These are phyloP conservation scores for Phytophthora cryptogea DNA, from an alignment of 352 stramenopile genomes.

Conservation along the genomic window DNA sequence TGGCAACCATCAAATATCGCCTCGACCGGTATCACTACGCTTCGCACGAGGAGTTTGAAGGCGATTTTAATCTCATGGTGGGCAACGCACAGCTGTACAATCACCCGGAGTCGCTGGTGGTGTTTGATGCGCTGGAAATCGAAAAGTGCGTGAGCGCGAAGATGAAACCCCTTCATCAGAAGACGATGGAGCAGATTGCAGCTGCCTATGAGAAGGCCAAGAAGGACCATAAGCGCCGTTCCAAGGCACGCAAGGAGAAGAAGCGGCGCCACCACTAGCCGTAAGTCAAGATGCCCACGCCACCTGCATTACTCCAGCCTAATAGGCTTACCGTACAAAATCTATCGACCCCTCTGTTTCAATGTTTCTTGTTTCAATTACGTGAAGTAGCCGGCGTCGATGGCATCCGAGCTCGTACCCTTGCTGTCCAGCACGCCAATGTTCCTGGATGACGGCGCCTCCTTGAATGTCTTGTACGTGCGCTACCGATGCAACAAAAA, in stretches of 20 bases:
- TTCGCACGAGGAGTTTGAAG: conserved; percentile 68
- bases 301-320: conserved; percentile 24
- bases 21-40: conserved; percentile 73
- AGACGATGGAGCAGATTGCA: conserved; percentile 60
- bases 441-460: conserved; percentile 65
- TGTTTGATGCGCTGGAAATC: conserved; percentile 84
- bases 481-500: conserved; percentile 40
- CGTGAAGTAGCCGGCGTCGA: conserved; percentile 89
- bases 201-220: conserved; percentile 77
- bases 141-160: conserved; percentile 84
- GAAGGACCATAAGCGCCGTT: conserved; percentile 79
- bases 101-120: conserved; percentile 81
- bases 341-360: conserved; percentile 28
- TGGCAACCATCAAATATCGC: conserved; percentile 85
- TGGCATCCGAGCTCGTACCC: conserved; percentile 69
- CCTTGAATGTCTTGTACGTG: conserved; percentile 88
- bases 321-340: conserved; percentile 42
- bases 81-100: conserved; percentile 90
- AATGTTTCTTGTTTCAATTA: conserved; percentile 34
- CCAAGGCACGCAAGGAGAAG: conserved; percentile 80
- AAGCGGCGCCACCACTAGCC: conserved; percentile 62
- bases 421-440: conserved; percentile 77
- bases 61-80: conserved; percentile 87
- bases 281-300: conserved; percentile 16
- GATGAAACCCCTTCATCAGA: conserved; percentile 69